Conservation (phyloP, 2,329 filamentous ascomycete genomes). For the Xylariomycetidae sp. region DNA sequence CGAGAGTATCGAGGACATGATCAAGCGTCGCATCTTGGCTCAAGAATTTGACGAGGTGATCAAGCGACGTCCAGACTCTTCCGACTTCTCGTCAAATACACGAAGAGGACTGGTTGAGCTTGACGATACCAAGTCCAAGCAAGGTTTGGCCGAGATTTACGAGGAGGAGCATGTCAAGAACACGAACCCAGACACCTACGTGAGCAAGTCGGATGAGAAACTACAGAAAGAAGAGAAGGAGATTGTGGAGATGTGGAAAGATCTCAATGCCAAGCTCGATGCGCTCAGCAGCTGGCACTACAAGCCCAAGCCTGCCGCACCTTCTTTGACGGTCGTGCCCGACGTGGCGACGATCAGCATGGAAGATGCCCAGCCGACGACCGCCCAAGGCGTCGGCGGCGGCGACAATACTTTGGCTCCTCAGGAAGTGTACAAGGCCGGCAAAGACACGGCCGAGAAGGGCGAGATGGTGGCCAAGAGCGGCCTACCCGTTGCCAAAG, state of each 20-base stretch:
- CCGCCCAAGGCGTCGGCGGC: slow-evolving; percentile 65
- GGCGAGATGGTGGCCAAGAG: slow-evolving; percentile 72
- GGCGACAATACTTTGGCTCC: slow-evolving; percentile 76
- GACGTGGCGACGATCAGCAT: slow-evolving; percentile 89
- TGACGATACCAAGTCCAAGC: slow-evolving; percentile 80
- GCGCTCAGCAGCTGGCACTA: slow-evolving; percentile 91
- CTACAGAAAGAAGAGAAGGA: slow-evolving; percentile 75
- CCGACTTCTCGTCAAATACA: slow-evolving; percentile 51
- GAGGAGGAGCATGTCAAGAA: slow-evolving; percentile 83
- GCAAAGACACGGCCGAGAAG: slow-evolving; percentile 54
- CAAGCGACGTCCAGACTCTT: slow-evolving; percentile 69
- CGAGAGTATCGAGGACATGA: slow-evolving; percentile 85
- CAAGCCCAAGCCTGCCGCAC: slow-evolving; percentile 77
- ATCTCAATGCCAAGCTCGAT: slow-evolving; percentile 74
- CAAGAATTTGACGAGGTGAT: slow-evolving; percentile 90
- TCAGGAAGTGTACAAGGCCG: slow-evolving; percentile 88
- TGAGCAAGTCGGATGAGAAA: slow-evolving; percentile 78
- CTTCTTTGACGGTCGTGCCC: slow-evolving; percentile 78
- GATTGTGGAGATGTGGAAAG: slow-evolving; percentile 76
- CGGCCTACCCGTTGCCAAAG: slow-evolving; percentile 69
- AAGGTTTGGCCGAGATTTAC: slow-evolving; percentile 87
- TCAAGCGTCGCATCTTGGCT: slow-evolving; percentile 86
- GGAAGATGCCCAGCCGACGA: slow-evolving; percentile 90
- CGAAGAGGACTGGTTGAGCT: slow-evolving; percentile 73
- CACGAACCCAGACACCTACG: slow-evolving; percentile 69